Base-by-base conservation (phyloP, 805 yeast species). In the Suhomyces pyralidae region DNA sequence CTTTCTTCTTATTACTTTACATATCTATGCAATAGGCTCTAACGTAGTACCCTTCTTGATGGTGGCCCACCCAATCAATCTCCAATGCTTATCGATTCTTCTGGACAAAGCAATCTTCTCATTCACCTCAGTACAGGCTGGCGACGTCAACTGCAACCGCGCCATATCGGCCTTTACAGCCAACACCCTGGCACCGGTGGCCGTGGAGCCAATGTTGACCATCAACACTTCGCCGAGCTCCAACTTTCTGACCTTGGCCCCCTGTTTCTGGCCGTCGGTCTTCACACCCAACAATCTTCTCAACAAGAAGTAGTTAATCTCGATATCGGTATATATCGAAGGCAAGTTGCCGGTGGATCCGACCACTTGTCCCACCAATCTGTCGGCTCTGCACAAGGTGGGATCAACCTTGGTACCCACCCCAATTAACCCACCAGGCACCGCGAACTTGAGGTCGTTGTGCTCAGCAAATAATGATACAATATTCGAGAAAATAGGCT, bases 111-210 rank as follows among this genome's bases (percentile, higher is more conserved):
- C 99, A 73, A 94, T 93, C 86, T 94, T 93, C 79, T 94, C 99
- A 62, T 96, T 90, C 49, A 93, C 82, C 79, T 93, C 97, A 38
- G 99, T 93, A 85, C 99, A 94, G 47, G 98, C 99, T 52, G 99
- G 99, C 46, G 97, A 86, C 46, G 98, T 93, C 69, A 94, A 82
- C 69, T 90, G 91, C 67, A 94, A 81, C 81, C 97, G 90, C 45
- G 99, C 99, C 97, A 96, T 90, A 82, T 94, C 99, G 56, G 98
- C 98, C 74, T 90, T 89, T 51, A 94, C 98, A 48, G 97, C 96
- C 61, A 91, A 87, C 60, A 94, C 99, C 74, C 97, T 88, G 52
- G 99, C 99, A 77, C 99, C 99, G 30, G 98, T 90, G 51, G 99
- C 97, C 48, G 98, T 94, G 25, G 99, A 94, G 58, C 99, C 99